phyloP scores from a whole-genome alignment of 345 rosid species.

The Mangifera indica region DNA sequence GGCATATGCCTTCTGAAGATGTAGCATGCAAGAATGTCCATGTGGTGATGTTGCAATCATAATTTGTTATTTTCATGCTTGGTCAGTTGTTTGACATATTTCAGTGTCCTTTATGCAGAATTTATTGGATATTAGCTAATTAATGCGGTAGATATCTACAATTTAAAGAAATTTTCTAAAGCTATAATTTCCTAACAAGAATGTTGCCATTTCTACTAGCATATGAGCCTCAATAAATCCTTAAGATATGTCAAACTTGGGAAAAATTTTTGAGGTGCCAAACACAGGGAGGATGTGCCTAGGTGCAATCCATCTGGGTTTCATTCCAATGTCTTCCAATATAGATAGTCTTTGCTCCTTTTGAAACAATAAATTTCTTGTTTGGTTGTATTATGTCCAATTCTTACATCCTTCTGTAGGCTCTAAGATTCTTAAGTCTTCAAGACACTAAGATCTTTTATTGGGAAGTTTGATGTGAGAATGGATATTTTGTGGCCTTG shows the following conservation, averaged over 20 bases:
- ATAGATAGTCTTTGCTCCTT: neutral
- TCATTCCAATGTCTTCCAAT: neutral
- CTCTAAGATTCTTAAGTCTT: neutral
- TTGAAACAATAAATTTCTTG: neutral
- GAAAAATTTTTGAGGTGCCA: constrained; percentile 6
- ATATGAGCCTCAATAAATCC: neutral
- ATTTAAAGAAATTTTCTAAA: neutral
- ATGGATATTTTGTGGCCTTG: neutral
- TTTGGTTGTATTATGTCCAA: neutral
- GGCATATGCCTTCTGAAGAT: too few species aligned
- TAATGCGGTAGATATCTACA: neutral
- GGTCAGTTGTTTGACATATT: neutral
- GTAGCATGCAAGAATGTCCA: neutral
- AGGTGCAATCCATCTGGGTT: neutral
- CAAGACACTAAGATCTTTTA: neutral
- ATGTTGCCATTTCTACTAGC: neutral
- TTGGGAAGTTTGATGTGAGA: neutral
- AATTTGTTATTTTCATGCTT: neutral
- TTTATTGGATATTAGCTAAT: neutral
- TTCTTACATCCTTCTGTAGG: neutral
- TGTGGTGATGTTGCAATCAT: too few species aligned
- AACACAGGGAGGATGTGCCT: neutral
- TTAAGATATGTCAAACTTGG: neutral
- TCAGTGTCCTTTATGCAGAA: neutral
- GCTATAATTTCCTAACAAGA: neutral